Conservation (phyloP, 176 grass and related monocot genomes). For the Metroxylon sagu region DNA sequence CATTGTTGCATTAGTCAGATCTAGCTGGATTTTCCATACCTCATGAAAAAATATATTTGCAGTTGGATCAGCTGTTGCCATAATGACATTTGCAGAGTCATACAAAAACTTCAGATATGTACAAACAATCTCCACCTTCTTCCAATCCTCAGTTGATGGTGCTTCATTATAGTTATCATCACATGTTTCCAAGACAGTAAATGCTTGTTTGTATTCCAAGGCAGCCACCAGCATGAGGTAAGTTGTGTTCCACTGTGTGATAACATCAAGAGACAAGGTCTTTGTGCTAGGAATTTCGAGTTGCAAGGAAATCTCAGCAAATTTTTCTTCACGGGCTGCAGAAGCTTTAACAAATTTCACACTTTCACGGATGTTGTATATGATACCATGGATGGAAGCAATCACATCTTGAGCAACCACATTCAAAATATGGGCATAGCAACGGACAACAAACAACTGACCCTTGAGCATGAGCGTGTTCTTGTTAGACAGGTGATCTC, state of each 20-base stretch:
- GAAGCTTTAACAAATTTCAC: constrained; percentile 88
- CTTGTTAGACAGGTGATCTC: constrained; percentile 70
- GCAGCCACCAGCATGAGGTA: constrained; percentile 82
- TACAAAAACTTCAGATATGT: constrained; percentile 52
- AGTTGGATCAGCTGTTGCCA: constrained; percentile 58
- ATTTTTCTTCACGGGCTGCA: constrained; percentile 54
- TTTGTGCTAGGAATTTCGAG: constrained; percentile 62
- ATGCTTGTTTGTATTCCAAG: constrained; percentile 73
- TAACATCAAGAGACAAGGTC: constrained; percentile 69
- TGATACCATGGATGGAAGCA: constrained; percentile 76
- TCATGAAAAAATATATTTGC: constrained; percentile 82
- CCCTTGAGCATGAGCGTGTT: constrained; percentile 79
- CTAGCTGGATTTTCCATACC: constrained; percentile 78
- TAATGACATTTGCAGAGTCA: constrained; percentile 65
- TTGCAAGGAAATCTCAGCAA: constrained; percentile 64
- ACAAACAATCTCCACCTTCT: constrained; percentile 60
- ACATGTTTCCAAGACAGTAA: constrained; percentile 54
- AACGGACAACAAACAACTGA: constrained; percentile 84
- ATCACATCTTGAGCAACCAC: constrained; percentile 67
- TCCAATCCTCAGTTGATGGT: constrained; percentile 70
- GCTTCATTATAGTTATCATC: constrained; percentile 85
- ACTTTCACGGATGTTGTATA: constrained; percentile 83
- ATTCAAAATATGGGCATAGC: constrained; percentile 65
- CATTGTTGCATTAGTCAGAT: constrained; percentile 40
- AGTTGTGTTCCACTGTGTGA: constrained; percentile 83